A percentile compares a stretch with the other conserved stretches of the same genome.
These are phyloP conservation scores for Aspergillus pseudonomiae DNA, from an alignment of 2,329 filamentous ascomycete species.

Conservation along the genomic window DNA sequence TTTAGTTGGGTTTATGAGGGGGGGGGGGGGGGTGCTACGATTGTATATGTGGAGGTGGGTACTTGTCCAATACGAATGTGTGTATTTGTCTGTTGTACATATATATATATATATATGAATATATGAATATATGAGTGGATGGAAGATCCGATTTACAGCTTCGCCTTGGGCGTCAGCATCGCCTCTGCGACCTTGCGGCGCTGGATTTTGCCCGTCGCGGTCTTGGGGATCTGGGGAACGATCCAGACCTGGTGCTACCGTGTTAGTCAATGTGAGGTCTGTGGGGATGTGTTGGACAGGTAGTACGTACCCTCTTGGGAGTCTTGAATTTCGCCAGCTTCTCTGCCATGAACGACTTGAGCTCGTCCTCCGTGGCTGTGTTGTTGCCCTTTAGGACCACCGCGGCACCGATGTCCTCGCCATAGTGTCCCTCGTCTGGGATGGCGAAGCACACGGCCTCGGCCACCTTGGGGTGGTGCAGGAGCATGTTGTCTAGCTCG, in stretches of 20 bases:
- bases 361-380: slow-evolving; percentile 58
- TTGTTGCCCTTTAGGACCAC: slow-evolving; percentile 71
- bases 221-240: slow-evolving; percentile 83
- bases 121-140: not conserved
- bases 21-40: not conserved
- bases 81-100: slow-evolving; percentile 3
- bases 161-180: slow-evolving; percentile 64
- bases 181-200: slow-evolving; percentile 81
- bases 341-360: slow-evolving; percentile 70
- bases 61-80: not conserved
- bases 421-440: slow-evolving; percentile 74
- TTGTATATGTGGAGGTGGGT: not conserved
- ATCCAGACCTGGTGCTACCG: slow-evolving; percentile 67
- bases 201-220: slow-evolving; percentile 89
- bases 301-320: slow-evolving; percentile 69
- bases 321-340: slow-evolving; percentile 82
- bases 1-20: not conserved
- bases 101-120: not conserved
- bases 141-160: slow-evolving; percentile 45
- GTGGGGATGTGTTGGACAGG: not conserved
- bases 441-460: slow-evolving; percentile 86
- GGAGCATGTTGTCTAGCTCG: slow-evolving; percentile 79
- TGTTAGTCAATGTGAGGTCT: not conserved
- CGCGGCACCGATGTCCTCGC: slow-evolving; percentile 78
- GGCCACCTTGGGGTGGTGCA: slow-evolving; percentile 70